Evolutionary conservation across 192 early-diverging fungal species (phyloP).

Genomic region (Backusella sp.): DNA sequence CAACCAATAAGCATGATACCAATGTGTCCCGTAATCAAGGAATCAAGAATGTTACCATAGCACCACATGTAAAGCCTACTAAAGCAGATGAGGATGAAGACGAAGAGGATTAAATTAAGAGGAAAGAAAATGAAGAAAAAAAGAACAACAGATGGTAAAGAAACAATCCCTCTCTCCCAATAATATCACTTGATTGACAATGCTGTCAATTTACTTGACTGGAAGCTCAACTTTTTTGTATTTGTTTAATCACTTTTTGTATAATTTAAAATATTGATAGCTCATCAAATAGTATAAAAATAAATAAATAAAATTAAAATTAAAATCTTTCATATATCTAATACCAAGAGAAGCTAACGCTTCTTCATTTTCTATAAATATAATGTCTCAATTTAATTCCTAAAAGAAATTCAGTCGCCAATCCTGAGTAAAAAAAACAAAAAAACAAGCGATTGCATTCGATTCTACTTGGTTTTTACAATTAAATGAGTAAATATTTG

Average conservation of each 20-base stretch:
- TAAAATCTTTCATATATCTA: background rate
- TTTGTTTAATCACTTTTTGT: background rate
- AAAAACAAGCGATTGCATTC: background rate
- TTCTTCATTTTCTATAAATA: slow-evolving; percentile 4
- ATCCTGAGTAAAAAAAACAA: background rate
- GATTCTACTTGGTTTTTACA: background rate
- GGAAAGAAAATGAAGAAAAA: background rate
- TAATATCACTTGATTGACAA: background rate
- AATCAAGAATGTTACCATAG: background rate
- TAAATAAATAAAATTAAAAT: background rate
- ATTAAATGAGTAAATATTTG: background rate
- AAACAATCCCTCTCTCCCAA: background rate
- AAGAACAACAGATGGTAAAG: background rate
- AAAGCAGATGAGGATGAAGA: background rate
- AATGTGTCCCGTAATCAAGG: background rate
- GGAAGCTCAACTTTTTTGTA: background rate
- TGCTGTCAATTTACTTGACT: background rate
- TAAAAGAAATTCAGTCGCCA: background rate
- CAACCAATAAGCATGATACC: background rate
- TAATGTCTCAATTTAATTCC: background rate
- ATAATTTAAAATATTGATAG: background rate
- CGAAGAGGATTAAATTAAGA: background rate
- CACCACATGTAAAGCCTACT: background rate
- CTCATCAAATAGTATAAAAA: background rate
- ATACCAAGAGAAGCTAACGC: background rate